These are phyloP conservation scores for Eragrostis nindensis DNA, from an alignment of 176 grass and related monocot species.

Conservation along the genomic window DNA sequence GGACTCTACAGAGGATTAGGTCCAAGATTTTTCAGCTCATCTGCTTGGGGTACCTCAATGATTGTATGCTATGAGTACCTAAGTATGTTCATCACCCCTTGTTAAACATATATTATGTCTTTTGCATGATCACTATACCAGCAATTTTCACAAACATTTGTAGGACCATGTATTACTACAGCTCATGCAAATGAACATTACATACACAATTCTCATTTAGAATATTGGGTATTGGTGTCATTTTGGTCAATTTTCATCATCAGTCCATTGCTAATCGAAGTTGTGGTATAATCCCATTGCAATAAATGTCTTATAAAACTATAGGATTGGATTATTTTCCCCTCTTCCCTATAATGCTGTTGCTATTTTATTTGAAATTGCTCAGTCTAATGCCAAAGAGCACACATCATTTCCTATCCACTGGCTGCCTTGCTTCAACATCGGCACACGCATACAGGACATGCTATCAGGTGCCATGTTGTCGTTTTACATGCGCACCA, in stretches of 20 bases:
- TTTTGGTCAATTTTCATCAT: slow-evolving; percentile 4
- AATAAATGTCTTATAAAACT: not conserved
- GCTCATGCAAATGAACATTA: slow-evolving; percentile 1
- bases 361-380: slow-evolving; percentile 3
- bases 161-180: not conserved
- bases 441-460: slow-evolving; percentile 2
- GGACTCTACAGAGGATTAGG: slow-evolving; percentile 95
- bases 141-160: slow-evolving; percentile 18
- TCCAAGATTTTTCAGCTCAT: slow-evolving; percentile 96
- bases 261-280: not conserved
- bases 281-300: not conserved
- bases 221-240: slow-evolving; percentile 1
- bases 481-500: not conserved
- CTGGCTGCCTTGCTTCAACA: not conserved
- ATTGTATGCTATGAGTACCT: slow-evolving; percentile 97
- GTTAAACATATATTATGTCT: slow-evolving; percentile 9
- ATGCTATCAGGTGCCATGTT: not conserved
- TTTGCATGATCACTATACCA: not conserved
- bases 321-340: not conserved
- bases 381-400: not conserved
- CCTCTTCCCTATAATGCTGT: not conserved
- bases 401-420: not conserved
- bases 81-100: slow-evolving; percentile 54
- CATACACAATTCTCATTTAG: not conserved
- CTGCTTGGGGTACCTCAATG: slow-evolving; percentile 97